Evolutionary conservation across 2,329 filamentous ascomycete genomes (phyloP), one percentile per base, ranked within the genome.

Genomic region (Colletotrichum chlorophyti): DNA sequence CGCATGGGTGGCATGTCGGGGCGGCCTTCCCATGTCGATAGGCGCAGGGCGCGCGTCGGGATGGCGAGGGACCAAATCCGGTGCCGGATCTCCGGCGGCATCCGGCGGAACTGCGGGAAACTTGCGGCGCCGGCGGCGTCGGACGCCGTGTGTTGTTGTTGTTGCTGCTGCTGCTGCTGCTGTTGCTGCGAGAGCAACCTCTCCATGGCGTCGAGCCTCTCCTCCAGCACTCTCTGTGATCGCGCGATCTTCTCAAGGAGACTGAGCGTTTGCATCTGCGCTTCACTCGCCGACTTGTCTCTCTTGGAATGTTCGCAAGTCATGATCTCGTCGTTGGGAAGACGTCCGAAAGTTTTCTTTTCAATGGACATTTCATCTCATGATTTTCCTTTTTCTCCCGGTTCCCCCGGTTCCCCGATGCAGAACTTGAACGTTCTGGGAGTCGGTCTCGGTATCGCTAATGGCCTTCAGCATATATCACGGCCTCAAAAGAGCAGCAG

Each of bases 191-290:
- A 5, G 12, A 60, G 14, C 17, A 46, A 21, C 29, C 12, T 59
- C 46, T 60, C 58, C 24, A 60, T 35, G 3, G 46, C 35, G 17
- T 41, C 53, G 15, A 60, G 31, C 5, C 58, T 21, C 29, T 15
- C 9, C 41, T 52, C 47, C 7, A 60, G 31, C 10, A 26, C 27
- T n/a, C 19, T 42, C 32, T 60, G 58, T 11, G 58, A 60, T 11
- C 15, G 53, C 27, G 53, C 53, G 12, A 60, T 53, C 34, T 52
- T 58, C 15, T 60, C 58, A 2, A 60, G 29, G 4, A 60, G 47
- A n/a, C 26, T 23, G 14, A 60, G 35, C 6, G 46, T 58, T 12
- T 21, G 58, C 19, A 35, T 24, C 32, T 58, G 58, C 23, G 58
- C n/a, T 6, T 52, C 41, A 0, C 10, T 21, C 4, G 34, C 21